These are phyloP conservation scores for Setaria italica DNA, from an alignment of 202 grass and related monocot genomes.

Conservation along the genomic window DNA sequence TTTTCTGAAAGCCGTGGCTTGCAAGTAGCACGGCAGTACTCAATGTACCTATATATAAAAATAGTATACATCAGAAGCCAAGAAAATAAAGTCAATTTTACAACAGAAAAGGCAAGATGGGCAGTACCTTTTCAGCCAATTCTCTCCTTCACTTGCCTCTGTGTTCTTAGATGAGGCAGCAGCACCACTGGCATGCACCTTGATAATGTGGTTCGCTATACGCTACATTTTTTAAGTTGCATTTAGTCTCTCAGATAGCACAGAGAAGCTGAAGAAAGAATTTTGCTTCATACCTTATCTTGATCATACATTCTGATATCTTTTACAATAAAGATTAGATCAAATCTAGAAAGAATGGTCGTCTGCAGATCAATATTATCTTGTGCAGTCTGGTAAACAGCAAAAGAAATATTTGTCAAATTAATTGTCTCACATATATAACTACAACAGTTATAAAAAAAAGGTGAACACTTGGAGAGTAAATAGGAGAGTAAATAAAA, in stretches of 20 bases:
- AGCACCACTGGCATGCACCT: conserved; percentile 93
- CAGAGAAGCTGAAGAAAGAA: conserved; percentile 5
- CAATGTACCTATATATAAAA: conserved; percentile 68
- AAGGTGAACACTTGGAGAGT: neutral
- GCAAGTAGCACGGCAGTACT: conserved; percentile 85
- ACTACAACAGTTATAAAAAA: neutral
- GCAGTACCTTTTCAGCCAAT: conserved; percentile 88
- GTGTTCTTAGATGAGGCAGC: conserved; percentile 57
- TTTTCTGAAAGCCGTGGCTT: conserved; percentile 89
- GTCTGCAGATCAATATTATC: conserved; percentile 99
- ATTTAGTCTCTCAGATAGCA: conserved; percentile 22
- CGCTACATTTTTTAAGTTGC: conserved; percentile 43
- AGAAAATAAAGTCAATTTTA: conserved; percentile 1
- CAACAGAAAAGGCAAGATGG: neutral
- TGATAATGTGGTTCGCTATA: conserved; percentile 94
- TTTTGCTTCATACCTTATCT: conserved; percentile 72
- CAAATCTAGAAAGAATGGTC: conserved; percentile 95
- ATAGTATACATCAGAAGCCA: conserved; percentile 24
- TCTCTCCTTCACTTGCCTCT: conserved; percentile 79
- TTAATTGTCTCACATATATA: neutral
- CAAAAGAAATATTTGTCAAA: conserved; percentile 36
- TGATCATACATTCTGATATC: conserved; percentile 91
- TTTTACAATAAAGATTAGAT: conserved; percentile 97
- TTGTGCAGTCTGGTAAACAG: conserved; percentile 76
- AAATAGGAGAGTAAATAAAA: neutral